Conservation (phyloP, 2,329 filamentous ascomycete species). For the Zalaria obscura region DNA sequence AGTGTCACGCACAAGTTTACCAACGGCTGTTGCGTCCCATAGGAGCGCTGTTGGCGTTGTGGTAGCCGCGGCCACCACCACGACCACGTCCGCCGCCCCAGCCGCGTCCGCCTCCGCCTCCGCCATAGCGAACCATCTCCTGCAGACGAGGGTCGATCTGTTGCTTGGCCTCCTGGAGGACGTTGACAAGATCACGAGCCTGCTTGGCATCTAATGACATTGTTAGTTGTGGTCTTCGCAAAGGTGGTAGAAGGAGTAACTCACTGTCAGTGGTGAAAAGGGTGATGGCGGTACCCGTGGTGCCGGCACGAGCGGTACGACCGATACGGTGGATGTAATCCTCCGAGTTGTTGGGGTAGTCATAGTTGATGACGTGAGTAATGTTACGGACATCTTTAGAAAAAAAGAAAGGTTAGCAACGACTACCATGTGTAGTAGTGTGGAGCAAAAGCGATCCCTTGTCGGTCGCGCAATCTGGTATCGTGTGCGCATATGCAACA, state of each 20-base stretch:
- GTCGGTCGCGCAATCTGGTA: slow-evolving; percentile 31
- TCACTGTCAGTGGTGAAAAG: slow-evolving; percentile 98
- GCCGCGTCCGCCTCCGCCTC: slow-evolving; percentile 60
- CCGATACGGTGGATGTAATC: slow-evolving; percentile 57
- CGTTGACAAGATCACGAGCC: slow-evolving; percentile 88
- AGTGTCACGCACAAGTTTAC: slow-evolving; percentile 23
- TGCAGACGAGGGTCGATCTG: slow-evolving; percentile 89
- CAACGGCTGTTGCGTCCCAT: slow-evolving; percentile 43
- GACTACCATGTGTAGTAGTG: slow-evolving; percentile 28
- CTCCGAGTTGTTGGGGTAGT: slow-evolving; percentile 88
- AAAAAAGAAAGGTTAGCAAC: slow-evolving; percentile 50
- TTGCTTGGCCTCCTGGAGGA: slow-evolving; percentile 94
- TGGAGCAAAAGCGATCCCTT: slow-evolving; percentile 36
- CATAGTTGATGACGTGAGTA: slow-evolving; percentile 99
- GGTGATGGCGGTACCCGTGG: slow-evolving; percentile 90
- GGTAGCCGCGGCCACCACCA: slow-evolving; percentile 40
- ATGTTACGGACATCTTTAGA: slow-evolving; percentile 99
- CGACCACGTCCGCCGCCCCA: slow-evolving; percentile 50
- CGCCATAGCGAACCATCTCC: slow-evolving; percentile 90
- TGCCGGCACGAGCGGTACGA: slow-evolving; percentile 60
- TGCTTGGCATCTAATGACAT: slow-evolving; percentile 37
- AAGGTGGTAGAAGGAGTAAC: slow-evolving; percentile 26
- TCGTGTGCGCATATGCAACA: slow-evolving; percentile 17
- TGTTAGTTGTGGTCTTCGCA: slow-evolving; percentile 15
- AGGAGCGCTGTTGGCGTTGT: slow-evolving; percentile 44